Evolutionary conservation across 441 rosid species (phyloP).

Genomic region (Omphalea diandra): DNA sequence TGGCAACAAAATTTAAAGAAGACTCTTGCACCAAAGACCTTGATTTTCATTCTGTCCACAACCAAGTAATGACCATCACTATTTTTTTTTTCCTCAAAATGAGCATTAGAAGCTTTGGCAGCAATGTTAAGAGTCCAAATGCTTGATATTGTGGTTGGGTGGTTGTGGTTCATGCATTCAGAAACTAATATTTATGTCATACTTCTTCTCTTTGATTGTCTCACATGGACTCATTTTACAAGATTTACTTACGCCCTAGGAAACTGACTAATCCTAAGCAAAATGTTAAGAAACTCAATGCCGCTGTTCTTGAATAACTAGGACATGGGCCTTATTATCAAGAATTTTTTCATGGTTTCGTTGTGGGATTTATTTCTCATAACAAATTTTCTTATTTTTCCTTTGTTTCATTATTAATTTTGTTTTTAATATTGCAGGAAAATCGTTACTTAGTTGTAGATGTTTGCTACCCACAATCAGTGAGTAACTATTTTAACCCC

Average conservation of each 20-base stretch:
- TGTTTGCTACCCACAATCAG: conserved; percentile 80
- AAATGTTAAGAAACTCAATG: neutral
- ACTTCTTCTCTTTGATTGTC: neutral
- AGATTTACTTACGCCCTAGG: neutral
- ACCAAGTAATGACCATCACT: neutral
- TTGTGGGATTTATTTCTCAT: conserved; percentile 2
- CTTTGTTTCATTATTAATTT: neutral
- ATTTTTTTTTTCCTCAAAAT: too few relatives aligned
- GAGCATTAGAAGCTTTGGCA: neutral
- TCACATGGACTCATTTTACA: neutral
- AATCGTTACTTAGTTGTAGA: conserved; percentile 85
- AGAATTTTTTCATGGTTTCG: neutral
- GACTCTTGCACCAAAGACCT: neutral
- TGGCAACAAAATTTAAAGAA: neutral
- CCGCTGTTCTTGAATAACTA: neutral
- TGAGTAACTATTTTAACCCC: conserved; percentile 36
- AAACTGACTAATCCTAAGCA: conserved; percentile 7
- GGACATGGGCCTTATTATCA: neutral
- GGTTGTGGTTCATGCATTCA: neutral
- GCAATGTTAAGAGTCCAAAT: neutral
- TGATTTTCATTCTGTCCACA: neutral
- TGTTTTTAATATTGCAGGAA: conserved; percentile 51
- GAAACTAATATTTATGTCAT: neutral
- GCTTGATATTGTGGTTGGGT: conserved; percentile 5
- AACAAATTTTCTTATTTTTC: neutral